These are phyloP conservation scores for Ceratobasidium sp. DNA, from an alignment of 1,284 basidiomycete species.

Conservation along the genomic window DNA sequence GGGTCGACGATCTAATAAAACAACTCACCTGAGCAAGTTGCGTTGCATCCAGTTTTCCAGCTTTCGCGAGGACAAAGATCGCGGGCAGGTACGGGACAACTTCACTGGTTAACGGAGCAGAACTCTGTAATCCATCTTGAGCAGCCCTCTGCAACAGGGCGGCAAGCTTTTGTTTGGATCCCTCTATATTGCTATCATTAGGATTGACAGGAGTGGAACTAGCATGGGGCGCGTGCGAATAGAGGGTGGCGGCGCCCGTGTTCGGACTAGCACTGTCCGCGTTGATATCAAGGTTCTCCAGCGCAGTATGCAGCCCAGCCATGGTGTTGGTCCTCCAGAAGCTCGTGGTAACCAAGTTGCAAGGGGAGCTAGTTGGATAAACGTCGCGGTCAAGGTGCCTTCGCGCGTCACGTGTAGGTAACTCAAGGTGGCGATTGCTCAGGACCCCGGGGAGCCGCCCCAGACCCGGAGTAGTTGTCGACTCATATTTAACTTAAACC, in stretches of 20 bases:
- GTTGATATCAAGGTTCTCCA: neutral
- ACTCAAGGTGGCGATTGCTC: no score
- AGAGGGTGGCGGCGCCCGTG: conserved; percentile 1
- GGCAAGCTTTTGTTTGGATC: neutral
- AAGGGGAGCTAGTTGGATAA: no score
- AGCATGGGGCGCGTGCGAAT: neutral
- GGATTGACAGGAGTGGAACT: neutral
- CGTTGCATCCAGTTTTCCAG: conserved; percentile 6
- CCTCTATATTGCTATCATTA: neutral
- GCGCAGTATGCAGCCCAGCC: no score
- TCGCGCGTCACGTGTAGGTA: no score
- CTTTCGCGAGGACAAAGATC: conserved; percentile 29
- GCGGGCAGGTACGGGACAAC: conserved; percentile 29
- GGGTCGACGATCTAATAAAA: neutral
- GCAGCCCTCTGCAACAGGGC: conserved; percentile 2
- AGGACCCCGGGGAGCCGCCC: no score
- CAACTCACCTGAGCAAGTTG: conserved; percentile 36
- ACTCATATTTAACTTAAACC: no score
- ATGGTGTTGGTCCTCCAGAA: no score
- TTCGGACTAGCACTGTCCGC: neutral
- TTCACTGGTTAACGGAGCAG: neutral
- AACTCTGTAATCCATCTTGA: neutral
- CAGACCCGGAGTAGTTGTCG: no score
- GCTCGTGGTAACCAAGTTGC: no score
- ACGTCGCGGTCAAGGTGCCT: no score